Conservation (phyloP, 1,139 yeast genomes). For the Scheffersomyces segobiensis region DNA sequence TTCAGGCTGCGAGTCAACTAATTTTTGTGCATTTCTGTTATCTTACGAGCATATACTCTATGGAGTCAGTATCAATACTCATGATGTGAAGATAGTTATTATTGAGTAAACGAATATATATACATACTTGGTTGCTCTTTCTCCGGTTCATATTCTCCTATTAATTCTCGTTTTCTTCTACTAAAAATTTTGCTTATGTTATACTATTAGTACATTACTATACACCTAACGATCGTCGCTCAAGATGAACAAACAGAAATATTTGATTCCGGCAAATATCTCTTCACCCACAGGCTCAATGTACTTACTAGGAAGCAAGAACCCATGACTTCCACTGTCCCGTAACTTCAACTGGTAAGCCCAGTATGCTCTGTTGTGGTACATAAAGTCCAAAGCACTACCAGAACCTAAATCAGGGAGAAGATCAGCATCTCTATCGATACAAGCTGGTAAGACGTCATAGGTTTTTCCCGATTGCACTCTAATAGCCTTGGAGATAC, state of each 20-base stretch:
- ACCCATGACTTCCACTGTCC: conserved; percentile 84
- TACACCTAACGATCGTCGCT: conserved; percentile 24
- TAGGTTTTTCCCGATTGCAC: conserved; percentile 61
- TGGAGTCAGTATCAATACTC: no score
- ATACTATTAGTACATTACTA: background rate
- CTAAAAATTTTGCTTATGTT: background rate
- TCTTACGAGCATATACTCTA: background rate
- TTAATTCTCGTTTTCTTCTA: no score
- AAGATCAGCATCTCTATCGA: conserved; percentile 70
- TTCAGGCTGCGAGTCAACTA: background rate
- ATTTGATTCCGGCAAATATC: conserved; percentile 65
- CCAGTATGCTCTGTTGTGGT: conserved; percentile 78
- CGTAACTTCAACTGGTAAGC: conserved; percentile 81
- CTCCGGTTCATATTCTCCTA: background rate
- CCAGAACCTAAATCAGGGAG: conserved; percentile 80
- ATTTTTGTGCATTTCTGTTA: background rate
- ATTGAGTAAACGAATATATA: background rate
- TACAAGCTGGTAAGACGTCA: conserved; percentile 74
- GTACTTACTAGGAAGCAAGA: conserved; percentile 68
- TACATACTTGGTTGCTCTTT: background rate
- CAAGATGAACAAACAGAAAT: conserved; percentile 67
- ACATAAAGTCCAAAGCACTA: conserved; percentile 80
- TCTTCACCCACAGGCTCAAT: conserved; percentile 80
- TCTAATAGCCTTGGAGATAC: conserved; percentile 72
- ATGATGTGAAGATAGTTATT: background rate